Base-by-base conservation (phyloP, 148 eudicot species). In the Nyssa sinensis region DNA sequence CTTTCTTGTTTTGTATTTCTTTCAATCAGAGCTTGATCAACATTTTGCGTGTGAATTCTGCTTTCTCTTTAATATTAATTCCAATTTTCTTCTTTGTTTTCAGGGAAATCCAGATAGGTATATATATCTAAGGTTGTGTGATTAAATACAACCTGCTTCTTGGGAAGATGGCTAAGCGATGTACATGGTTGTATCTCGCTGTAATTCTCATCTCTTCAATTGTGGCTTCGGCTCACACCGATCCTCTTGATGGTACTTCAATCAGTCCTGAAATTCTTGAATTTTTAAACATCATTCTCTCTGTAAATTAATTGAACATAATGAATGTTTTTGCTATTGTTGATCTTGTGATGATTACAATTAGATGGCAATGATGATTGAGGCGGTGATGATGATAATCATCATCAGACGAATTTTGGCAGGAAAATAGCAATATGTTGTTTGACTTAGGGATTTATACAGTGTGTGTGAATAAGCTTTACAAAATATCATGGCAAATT, bases 141-240 rank as follows among this genome's bases (percentile, higher is more conserved):
- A 55, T n/a, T 55, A n/a, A n/a, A 17, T 17, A 55, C 23, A 1
- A 4, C 21, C 59, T 55, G 24, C 28, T 12, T 57, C 27, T 71
- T 71, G 35, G 62, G 47, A 62, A 62, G 44, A 83, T 77, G 79
- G 58, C 69, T 32, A 62, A 27, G 49, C 19, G 23, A 51, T 41
- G 74, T 44, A 32, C 34, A 2, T 64, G 63, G 73, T 29, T 67
- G 69, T 72, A 30, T 49, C 74, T 81, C 65, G 55, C 57, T n/a
- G 68, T 47, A 41, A 32, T 74, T 64, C 27, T 73, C 28, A 67
- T 71, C 55, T 71, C 23, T 58, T 49, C 59, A 57, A 10, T 75
- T 71, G 62, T 80, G 34, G 63, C 71, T 59, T 80, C 67, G 21
- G 87, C 84, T 8, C 41, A 27, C 28, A 84, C 84, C 31, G 80